A percentile compares a stretch with the other conserved stretches of the same genome.
Evolutionary conservation across 1,284 basidiomycete genomes (phyloP).

Genomic region (Ceraceosorus guamensis): DNA sequence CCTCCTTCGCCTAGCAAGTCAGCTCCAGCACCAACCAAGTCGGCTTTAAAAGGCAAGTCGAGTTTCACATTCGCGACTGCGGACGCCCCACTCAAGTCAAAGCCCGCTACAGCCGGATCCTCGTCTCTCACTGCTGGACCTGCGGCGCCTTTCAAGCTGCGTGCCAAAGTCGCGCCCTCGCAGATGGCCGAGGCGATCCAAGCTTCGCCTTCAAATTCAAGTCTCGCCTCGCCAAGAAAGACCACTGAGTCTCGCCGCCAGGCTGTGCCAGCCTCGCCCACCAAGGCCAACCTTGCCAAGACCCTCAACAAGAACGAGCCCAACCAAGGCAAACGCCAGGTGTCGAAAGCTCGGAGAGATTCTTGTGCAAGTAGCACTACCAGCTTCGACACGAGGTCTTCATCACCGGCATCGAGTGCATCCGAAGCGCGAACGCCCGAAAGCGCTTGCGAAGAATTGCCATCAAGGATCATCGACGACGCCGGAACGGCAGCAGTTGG

Average conservation of each 20-base stretch:
- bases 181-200: slow-evolving; percentile 2
- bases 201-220: background rate
- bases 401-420: background rate
- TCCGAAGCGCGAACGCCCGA: slow-evolving; percentile 2
- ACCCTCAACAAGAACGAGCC: no score
- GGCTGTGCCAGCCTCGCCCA: background rate
- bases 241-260: background rate
- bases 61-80: slow-evolving; percentile 24
- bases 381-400: background rate
- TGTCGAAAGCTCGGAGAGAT: no score
- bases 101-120: background rate
- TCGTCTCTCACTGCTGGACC: background rate
- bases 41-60: slow-evolving; percentile 13
- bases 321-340: no score
- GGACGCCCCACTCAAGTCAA: slow-evolving; percentile 17
- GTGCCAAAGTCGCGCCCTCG: slow-evolving; percentile 14
- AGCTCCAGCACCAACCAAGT: slow-evolving; percentile 9
- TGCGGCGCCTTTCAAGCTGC: slow-evolving; percentile 13
- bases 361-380: no score
- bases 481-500: background rate
- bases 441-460: slow-evolving; percentile 2
- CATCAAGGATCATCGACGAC: background rate
- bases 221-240: background rate
- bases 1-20: slow-evolving; percentile 9
- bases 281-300: background rate